Evolutionary conservation across 106 monocot genomes (phyloP).

Genomic region (Dioscorea alata): DNA sequence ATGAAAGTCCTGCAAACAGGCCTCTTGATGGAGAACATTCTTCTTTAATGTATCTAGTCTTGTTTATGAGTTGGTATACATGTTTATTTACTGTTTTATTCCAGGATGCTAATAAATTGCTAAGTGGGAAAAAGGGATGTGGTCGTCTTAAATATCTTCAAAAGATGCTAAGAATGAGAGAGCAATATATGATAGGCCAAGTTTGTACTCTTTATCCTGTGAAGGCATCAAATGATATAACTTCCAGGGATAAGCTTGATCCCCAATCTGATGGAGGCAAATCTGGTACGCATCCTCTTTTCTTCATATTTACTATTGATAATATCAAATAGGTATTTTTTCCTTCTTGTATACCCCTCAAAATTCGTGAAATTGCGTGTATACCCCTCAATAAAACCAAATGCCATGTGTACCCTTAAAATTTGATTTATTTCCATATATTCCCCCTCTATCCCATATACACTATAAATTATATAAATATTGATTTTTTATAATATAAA

Average conservation of each 20-base stretch:
- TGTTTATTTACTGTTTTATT: constrained; percentile 3
- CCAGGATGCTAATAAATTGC: constrained; percentile 69
- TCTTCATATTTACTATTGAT: neutral
- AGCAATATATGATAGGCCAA: constrained; percentile 78
- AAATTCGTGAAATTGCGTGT: no score
- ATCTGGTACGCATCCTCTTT: constrained; percentile 18
- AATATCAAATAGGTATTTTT: no score
- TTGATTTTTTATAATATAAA: no score
- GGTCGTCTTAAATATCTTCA: constrained; percentile 55
- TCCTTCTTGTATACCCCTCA: no score
- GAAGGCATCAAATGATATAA: constrained; percentile 29
- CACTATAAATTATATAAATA: no score
- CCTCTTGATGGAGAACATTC: no score
- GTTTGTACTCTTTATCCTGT: constrained; percentile 75
- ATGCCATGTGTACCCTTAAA: no score
- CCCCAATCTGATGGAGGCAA: constrained; percentile 18
- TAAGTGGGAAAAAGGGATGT: constrained; percentile 63
- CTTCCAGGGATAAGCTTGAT: constrained; percentile 29
- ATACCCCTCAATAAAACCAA: no score
- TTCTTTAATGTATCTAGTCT: neutral
- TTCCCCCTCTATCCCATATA: no score
- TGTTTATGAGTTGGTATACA: neutral
- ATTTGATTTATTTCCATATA: no score
- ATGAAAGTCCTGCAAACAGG: no score
- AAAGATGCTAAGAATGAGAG: constrained; percentile 57